These are phyloP conservation scores for Tricholoma hemisulphureum DNA, from an alignment of 768 basidiomycete genomes.

Conservation along the genomic window DNA sequence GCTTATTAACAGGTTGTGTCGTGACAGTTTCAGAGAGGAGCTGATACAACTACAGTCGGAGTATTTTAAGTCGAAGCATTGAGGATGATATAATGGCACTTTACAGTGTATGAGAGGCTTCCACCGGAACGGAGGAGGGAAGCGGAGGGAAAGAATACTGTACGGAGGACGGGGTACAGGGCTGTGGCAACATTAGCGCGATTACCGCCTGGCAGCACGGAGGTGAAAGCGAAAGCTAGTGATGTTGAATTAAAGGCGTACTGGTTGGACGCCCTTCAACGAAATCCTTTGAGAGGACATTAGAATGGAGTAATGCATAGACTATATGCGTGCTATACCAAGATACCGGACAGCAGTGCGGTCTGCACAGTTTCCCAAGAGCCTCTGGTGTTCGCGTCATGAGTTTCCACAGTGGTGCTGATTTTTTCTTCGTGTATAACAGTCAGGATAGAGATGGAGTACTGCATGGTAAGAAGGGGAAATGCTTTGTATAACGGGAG, in stretches of 20 bases:
- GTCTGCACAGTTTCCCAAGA: constrained; percentile 48
- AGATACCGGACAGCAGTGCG: constrained; percentile 51
- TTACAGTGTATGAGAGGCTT: constrained; percentile 26
- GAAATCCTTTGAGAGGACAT: constrained; percentile 22
- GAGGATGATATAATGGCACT: not conserved
- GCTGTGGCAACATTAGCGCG: constrained; percentile 22
- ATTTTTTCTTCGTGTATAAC: constrained; percentile 40
- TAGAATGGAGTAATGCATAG: not conserved
- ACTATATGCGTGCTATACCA: constrained; percentile 31
- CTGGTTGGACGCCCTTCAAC: constrained; percentile 31
- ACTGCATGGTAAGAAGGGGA: constrained; percentile 38
- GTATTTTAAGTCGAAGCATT: not conserved
- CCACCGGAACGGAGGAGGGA: constrained; percentile 6
- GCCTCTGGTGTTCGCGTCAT: constrained; percentile 14
- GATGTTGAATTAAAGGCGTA: constrained; percentile 7
- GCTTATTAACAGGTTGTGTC: constrained; percentile 40
- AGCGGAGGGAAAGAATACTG: constrained; percentile 14
- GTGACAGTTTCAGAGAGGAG: constrained; percentile 49
- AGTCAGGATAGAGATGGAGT: constrained; percentile 40
- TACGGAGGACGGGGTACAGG: constrained; percentile 24
- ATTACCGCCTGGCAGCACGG: constrained; percentile 37
- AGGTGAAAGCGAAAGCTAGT: constrained; percentile 19
- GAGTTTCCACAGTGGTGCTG: constrained; percentile 19
- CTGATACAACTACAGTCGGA: constrained; percentile 45
- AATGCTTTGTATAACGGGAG: constrained; percentile 43